These are phyloP conservation scores for Apiotrichum gamsii DNA, from an alignment of 1,284 basidiomycete species.

Conservation along the genomic window DNA sequence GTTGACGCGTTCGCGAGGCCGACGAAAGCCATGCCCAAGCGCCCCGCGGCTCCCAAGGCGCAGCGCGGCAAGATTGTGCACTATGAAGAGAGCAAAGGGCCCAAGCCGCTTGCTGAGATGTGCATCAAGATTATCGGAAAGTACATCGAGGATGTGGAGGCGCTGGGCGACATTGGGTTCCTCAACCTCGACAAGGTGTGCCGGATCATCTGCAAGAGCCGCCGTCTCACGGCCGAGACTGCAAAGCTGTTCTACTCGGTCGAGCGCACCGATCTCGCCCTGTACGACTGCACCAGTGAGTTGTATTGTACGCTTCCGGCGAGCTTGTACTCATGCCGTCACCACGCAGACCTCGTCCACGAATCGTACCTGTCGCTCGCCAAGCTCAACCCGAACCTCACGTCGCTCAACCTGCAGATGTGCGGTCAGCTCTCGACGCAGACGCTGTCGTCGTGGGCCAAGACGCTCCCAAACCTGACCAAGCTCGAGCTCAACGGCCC, in stretches of 20 bases:
- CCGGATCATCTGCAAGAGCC: slow-evolving; percentile 76
- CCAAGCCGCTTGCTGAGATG: slow-evolving; percentile 64
- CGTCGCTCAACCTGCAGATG: slow-evolving; percentile 68
- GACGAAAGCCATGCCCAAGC: slow-evolving; percentile 60
- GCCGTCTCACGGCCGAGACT: slow-evolving; percentile 74
- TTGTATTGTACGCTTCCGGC: no score
- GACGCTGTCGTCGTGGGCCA: slow-evolving; percentile 61
- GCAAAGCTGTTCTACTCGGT: slow-evolving; percentile 76
- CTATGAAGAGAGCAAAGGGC: slow-evolving; percentile 61
- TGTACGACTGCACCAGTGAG: slow-evolving; percentile 90
- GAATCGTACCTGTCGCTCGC: slow-evolving; percentile 63
- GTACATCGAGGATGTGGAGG: slow-evolving; percentile 84
- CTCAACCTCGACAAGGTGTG: slow-evolving; percentile 75
- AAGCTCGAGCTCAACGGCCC: slow-evolving; percentile 79
- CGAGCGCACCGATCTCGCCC: slow-evolving; percentile 59
- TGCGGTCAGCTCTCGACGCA: slow-evolving; percentile 77
- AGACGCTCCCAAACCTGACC: slow-evolving; percentile 60
- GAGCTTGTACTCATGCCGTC: no score
- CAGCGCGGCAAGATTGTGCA: slow-evolving; percentile 52
- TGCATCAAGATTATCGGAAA: slow-evolving; percentile 81
- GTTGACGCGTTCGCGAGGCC: slow-evolving; percentile 61
- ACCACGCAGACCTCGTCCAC: slow-evolving; percentile 62
- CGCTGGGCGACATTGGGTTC: slow-evolving; percentile 75
- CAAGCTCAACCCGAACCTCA: slow-evolving; percentile 72
- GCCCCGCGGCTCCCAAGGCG: slow-evolving; percentile 47